Base-by-base conservation (phyloP, 768 basidiomycete genomes). In the Hirschioporus abietinus region DNA sequence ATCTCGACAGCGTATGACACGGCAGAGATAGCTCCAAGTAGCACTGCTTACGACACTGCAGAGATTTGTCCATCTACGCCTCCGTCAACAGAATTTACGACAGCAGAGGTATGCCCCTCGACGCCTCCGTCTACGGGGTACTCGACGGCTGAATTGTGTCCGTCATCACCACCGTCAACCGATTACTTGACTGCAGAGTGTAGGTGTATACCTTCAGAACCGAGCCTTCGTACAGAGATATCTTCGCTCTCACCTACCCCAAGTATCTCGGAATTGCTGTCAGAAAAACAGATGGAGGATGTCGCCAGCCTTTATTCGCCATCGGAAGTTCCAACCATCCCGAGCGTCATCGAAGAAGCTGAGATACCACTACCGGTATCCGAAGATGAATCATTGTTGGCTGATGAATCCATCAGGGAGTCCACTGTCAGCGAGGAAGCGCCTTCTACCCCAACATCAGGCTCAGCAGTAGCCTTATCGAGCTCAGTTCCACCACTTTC, bases 111-210 rank as follows among this genome's bases (percentile, higher is more conserved):
- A 23, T 67, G 67, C 63, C 52, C 67, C 24, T 52, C 25, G 3
- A 61, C 24, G 18, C 60, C 60, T 12, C 60, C 60, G 12, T 61
- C 60, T 63, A 82, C 83, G 7, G 85, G 85, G 42, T 80, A 80
- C 61, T 73, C 81, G 23, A 82, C 81, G 1, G 85, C 84, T 4
- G 82, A 82, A 59, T 68, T 75, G 35, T 84, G 83, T n/a, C 75
- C 77, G 0, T 61, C 60, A 61, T 76, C 77, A 30, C 71, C 78
- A 70, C 73, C 80, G 7, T 72, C 78, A n/a, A 80, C 81, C 0
- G 79, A 82, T 62, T 90, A 84, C 67, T 74, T 78, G 34, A 88
- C 86, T 23, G 87, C 79, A 52, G 76, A 82, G n/a, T 77, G 77
- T 70, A 71, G 64, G 68, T 77, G 78, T 23, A 77, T 79, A 17